Conservation (phyloP, 2,329 filamentous ascomycete species). For the Myriosclerotinia curreyana region DNA sequence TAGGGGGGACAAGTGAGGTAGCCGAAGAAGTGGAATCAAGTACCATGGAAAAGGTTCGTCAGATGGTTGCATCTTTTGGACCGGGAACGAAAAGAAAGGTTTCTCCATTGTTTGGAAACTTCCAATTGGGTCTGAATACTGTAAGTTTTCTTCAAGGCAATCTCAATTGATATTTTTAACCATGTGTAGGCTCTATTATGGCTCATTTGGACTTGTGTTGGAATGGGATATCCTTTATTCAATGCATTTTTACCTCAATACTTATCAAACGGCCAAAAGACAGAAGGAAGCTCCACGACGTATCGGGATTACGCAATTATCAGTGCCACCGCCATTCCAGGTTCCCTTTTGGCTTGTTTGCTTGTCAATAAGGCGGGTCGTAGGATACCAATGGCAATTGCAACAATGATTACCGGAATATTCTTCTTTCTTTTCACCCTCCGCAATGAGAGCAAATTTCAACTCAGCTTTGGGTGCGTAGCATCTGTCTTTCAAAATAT, state of each 20-base stretch:
- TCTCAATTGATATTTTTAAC: neutral
- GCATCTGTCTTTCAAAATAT: constrained; percentile 73
- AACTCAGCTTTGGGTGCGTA: constrained; percentile 64
- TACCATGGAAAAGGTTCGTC: constrained; percentile 28
- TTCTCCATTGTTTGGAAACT: constrained; percentile 59
- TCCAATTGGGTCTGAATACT: constrained; percentile 52
- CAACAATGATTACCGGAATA: constrained; percentile 64
- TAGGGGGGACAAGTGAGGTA: constrained; percentile 44
- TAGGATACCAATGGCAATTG: constrained; percentile 66
- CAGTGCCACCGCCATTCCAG: constrained; percentile 71
- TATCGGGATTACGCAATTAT: constrained; percentile 85
- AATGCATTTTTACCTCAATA: constrained; percentile 90
- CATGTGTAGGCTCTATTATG: constrained; percentile 51
- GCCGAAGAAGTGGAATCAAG: constrained; percentile 23
- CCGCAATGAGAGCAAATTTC: constrained; percentile 53
- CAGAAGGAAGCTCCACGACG: constrained; percentile 46
- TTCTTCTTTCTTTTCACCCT: constrained; percentile 67
- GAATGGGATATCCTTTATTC: constrained; percentile 84
- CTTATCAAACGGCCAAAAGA: constrained; percentile 56
- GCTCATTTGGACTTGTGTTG: constrained; percentile 80
- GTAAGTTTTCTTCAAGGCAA: constrained; percentile 17
- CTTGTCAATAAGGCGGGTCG: constrained; percentile 70
- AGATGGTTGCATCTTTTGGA: constrained; percentile 58
- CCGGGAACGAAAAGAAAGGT: constrained; percentile 58
- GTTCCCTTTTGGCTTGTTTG: constrained; percentile 70